Base-by-base conservation (phyloP, 345 rosid species). In the Syzygium grande region DNA sequence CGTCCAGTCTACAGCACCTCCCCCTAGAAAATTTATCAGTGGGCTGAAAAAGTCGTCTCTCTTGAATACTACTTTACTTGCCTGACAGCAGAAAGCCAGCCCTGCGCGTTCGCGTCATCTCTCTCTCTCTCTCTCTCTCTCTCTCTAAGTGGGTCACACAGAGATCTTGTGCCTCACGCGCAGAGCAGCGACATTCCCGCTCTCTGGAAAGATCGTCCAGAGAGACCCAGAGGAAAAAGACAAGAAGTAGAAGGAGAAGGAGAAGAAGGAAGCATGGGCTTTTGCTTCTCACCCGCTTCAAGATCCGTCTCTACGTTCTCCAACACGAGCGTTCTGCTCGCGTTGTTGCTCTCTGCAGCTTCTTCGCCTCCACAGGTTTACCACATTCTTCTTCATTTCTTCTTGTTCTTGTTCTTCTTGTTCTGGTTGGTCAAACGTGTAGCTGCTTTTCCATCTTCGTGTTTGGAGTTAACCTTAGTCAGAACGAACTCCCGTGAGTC, bases 281-380 rank as follows among this genome's bases (percentile, higher is more conserved):
- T 88, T 91, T 56, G 84, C 87, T 38, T 86, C 86, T 84, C 63
- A 27, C 88, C 91, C 90, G 15, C 88, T 78, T 56, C 88, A 58
- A 86, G 89, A 88, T 68, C 68, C 23, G 86, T 91, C 87, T 86
- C 90, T 77, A 90, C 88, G 79, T 85, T 90, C n/a, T 51, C 84
- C 49, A 54, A 80, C 87, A 58, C 25, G 49, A 21, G 53, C 59
- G 29, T 89, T 91, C 88, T 92, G 77, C 80, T 93, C 85, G 91
- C 93, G 25, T 84, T 90, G 77, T 84, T 93, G 89, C 63, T 92
- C 58, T 94, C 93, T 92, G 88, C 91, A 46, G 87, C 63, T 87
- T 79, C 90, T 94, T 94, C 86, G 86, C 87, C 59, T 53, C 91
- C 11, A 90, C 98, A 93, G 99, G 98, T 95, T 88, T 61, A 91